Evolutionary conservation across 352 stramenopile genomes (phyloP), one percentile per base, ranked within the genome.

Genomic region (Blastocystis sp.): DNA sequence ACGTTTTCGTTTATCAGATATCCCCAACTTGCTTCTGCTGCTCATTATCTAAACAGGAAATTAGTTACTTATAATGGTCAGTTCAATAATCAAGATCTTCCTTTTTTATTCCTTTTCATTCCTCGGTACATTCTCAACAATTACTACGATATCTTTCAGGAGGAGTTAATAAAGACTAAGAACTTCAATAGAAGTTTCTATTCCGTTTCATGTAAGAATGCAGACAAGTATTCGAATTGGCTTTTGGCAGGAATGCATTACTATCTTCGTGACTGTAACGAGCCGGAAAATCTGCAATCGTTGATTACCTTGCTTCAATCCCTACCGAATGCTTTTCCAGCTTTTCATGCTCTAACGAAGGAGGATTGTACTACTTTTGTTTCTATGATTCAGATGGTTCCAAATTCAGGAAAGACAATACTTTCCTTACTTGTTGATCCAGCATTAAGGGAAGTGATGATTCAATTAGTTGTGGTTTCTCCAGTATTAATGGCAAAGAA

Each of bases 61-160:
- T n/a, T 70, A n/a, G 60, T 33, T 22, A 33, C n/a, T 19, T 0
- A 70, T 3, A 70, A 35, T 33, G 2, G 6, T 51, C 44, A 37
- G 5, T 17, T 76, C 1, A 5, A 27, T 15, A 22, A 37, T 37
- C 5, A 76, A 22, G 2, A 17, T 4, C 64, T 76, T 76, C 64
- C 24, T 33, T 76, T 54, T 27, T 48, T 76, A 51, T 76, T 76
- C 33, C 64, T 76, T 17, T 51, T 37, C 22, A 53, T 76, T 13
- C 64, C 64, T 44, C 33, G 27, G 11, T 76, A 76, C 42, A 44
- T 76, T 24, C 33, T 44, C 13, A 22, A n/a, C 22, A 56, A 22
- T 44, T 76, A 76, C 64, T 76, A 19, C 15, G 64, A 76, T 27
- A n/a, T 30, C n/a, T 76, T 76, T 44, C 42, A 27, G 27, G 13